These are phyloP conservation scores for Leccinum variicolor DNA, from an alignment of 768 basidiomycete genomes.

Conservation along the genomic window DNA sequence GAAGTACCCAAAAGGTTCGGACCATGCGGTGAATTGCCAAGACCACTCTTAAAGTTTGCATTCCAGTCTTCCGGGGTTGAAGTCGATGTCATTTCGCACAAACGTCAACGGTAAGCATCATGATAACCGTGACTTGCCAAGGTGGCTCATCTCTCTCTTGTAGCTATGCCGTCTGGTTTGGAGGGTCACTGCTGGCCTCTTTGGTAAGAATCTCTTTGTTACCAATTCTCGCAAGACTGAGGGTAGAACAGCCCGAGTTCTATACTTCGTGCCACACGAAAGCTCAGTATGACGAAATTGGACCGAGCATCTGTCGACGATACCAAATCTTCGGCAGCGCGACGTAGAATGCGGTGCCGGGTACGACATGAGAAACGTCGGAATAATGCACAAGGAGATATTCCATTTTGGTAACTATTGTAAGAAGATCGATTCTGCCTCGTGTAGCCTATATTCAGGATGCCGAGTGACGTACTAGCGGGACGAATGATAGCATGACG, in stretches of 20 bases:
- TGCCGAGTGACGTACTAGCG: background rate
- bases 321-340: conserved; percentile 94
- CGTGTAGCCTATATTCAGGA: conserved; percentile 5
- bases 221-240: background rate
- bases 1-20: conserved; percentile 70
- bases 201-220: conserved; percentile 49
- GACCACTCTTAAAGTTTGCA: conserved; percentile 1
- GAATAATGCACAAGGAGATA: background rate
- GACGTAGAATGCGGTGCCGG: conserved; percentile 40
- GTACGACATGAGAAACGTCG: background rate
- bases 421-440: background rate
- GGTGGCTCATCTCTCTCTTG: conserved; percentile 5
- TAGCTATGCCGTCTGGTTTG: conserved; percentile 97
- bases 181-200: conserved; percentile 91
- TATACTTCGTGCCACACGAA: conserved; percentile 93
- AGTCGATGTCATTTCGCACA: conserved; percentile 98
- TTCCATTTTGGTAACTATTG: background rate
- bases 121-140: background rate
- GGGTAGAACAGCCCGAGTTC: conserved; percentile 74
- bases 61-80: conserved; percentile 91
- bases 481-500: background rate
- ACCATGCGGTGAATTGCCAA: background rate
- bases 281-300: conserved; percentile 91
- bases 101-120: conserved; percentile 76
- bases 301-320: conserved; percentile 86